Evolutionary conservation across 1,284 basidiomycete genomes (phyloP).

Genomic region (Vanrija sp.): DNA sequence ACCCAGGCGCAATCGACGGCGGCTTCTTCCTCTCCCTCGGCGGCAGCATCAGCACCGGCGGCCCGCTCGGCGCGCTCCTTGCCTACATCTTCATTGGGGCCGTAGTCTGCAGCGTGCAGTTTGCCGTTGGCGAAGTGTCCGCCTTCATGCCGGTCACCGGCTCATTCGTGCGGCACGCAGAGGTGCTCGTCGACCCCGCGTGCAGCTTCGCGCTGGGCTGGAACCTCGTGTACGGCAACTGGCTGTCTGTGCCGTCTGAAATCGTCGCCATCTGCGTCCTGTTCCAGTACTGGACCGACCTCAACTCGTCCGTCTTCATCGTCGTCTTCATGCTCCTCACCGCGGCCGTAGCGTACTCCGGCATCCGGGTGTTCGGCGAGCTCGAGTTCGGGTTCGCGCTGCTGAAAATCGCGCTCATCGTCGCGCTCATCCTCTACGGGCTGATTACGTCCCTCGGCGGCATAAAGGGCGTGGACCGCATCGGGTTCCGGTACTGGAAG

Average conservation of each 20-base stretch:
- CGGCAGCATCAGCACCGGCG: slow-evolving; percentile 46
- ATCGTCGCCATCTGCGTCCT: slow-evolving; percentile 25
- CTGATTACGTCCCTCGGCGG: slow-evolving; percentile 57
- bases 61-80: slow-evolving; percentile 41
- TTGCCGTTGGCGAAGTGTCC: slow-evolving; percentile 26
- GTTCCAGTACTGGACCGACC: slow-evolving; percentile 25
- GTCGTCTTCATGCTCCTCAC: slow-evolving; percentile 19
- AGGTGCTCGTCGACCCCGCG: slow-evolving; percentile 27
- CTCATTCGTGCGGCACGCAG: slow-evolving; percentile 27
- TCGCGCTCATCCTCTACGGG: slow-evolving; percentile 55
- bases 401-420: slow-evolving; percentile 69
- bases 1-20: slow-evolving; percentile 46
- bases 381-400: slow-evolving; percentile 65
- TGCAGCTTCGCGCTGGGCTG: slow-evolving; percentile 33
- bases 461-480: slow-evolving; percentile 45
- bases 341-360: slow-evolving; percentile 15
- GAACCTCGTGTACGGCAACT: slow-evolving; percentile 29
- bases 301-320: slow-evolving; percentile 18
- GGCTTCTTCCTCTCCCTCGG: slow-evolving; percentile 77
- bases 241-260: slow-evolving; percentile 24
- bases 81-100: slow-evolving; percentile 22
- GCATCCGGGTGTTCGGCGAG: slow-evolving; percentile 22
- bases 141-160: slow-evolving; percentile 25
- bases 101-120: slow-evolving; percentile 26
- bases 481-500: slow-evolving; percentile 61